Conservation (phyloP, 208 protist species). For the Herpetomonas tarakana region DNA sequence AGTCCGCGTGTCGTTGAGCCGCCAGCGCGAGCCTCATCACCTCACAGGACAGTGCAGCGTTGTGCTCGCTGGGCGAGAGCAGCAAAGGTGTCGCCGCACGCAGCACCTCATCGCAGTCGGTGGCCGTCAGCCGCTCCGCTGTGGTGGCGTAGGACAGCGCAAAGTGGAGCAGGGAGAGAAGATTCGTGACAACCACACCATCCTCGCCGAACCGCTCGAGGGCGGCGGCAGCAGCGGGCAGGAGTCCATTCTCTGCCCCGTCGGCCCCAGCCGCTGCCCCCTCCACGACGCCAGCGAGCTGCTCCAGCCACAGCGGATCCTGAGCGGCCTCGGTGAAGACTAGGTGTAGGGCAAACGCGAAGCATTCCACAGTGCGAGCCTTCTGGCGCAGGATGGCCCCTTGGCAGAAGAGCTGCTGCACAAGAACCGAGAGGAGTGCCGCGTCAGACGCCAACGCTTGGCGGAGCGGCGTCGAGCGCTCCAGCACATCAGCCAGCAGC, state of each 20-base stretch:
- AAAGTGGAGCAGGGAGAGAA: conserved; percentile 15
- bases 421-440: not conserved
- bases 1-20: not conserved
- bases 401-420: not conserved
- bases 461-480: not conserved
- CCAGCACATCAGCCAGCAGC: not conserved
- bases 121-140: not conserved
- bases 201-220: conserved; percentile 23
- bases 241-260: conserved; percentile 6
- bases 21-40: conserved; percentile 16
- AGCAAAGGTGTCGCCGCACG: conserved; percentile 27
- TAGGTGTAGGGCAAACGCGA: conserved; percentile 30
- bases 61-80: conserved; percentile 24
- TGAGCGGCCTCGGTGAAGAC: conserved; percentile 16
- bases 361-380: conserved; percentile 17
- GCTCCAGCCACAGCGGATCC: conserved; percentile 24
- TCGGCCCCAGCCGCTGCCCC: not conserved
- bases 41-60: conserved; percentile 27
- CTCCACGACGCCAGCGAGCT: conserved; percentile 2
- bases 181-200: conserved; percentile 31
- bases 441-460: not conserved
- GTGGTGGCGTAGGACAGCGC: conserved; percentile 2
- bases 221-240: conserved; percentile 13
- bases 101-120: conserved; percentile 4
- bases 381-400: conserved; percentile 1